These are phyloP conservation scores for Botryobasidium botryosum DNA, from an alignment of 768 basidiomycete species.

Conservation along the genomic window DNA sequence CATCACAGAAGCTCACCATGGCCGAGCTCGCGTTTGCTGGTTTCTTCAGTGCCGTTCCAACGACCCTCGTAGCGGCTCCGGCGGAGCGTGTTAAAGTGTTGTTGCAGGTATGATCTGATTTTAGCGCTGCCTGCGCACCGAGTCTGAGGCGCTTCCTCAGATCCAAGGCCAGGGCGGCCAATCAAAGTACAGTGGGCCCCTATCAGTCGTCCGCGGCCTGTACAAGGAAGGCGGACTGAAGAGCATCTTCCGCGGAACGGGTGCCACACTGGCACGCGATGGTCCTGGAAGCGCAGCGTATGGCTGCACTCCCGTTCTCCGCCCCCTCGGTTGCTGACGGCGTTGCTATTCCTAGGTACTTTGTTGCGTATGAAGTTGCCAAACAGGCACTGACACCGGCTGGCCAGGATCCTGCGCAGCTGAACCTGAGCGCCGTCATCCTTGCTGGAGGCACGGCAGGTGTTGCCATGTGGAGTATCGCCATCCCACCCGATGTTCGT, in stretches of 20 bases:
- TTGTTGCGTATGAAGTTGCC: conserved; percentile 89
- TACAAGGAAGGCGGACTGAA: conserved; percentile 87
- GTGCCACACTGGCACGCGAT: conserved; percentile 87
- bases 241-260: conserved; percentile 84
- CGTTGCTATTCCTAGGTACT: conserved; percentile 69
- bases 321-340: not conserved
- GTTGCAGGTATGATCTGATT: conserved; percentile 41
- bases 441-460: conserved; percentile 89
- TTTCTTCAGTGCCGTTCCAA: conserved; percentile 84
- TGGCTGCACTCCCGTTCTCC: conserved; percentile 19
- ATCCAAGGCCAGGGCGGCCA: conserved; percentile 76
- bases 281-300: conserved; percentile 94
- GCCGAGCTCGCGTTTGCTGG: conserved; percentile 81
- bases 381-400: conserved; percentile 75
- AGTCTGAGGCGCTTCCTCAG: conserved; percentile 24
- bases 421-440: conserved; percentile 76
- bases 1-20: conserved; percentile 41
- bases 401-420: conserved; percentile 58
- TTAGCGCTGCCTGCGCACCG: conserved; percentile 8
- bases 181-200: conserved; percentile 71
- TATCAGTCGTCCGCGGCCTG: conserved; percentile 77
- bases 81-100: conserved; percentile 95
- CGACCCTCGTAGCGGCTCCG: conserved; percentile 84
- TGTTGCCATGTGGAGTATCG: conserved; percentile 95
- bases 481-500: conserved; percentile 90